Percentiles rank a stretch among this genome's conserved stretches.
Evolutionary conservation across 352 stramenopile species (phyloP).

Genomic region (Globisporangium abappressorium): DNA sequence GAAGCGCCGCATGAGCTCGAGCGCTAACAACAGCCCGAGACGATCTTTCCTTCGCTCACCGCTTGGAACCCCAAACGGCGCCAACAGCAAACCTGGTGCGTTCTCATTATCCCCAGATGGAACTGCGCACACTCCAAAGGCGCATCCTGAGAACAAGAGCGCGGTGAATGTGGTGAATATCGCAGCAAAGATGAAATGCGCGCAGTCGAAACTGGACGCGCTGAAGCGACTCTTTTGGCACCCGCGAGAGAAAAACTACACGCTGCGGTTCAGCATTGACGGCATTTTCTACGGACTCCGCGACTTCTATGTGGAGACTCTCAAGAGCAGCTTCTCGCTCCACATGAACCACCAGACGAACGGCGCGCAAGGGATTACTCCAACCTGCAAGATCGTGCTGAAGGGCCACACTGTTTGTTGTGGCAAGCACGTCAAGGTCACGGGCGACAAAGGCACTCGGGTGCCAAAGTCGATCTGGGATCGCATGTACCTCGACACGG

Average conservation of each 20-base stretch:
- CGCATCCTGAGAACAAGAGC: constrained; percentile 22
- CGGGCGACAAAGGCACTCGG: constrained; percentile 70
- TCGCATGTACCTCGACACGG: constrained; percentile 68
- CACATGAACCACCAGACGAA: constrained; percentile 73
- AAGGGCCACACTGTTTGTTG: constrained; percentile 64
- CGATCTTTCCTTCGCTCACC: constrained; percentile 17
- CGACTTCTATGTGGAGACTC: constrained; percentile 65
- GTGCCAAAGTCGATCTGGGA: constrained; percentile 81
- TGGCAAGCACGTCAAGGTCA: constrained; percentile 74
- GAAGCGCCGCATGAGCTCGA: constrained; percentile 35
- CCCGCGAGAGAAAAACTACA: constrained; percentile 68
- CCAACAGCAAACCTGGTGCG: neutral
- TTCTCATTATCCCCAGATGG: constrained; percentile 12
- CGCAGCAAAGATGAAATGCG: constrained; percentile 50
- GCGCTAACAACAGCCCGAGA: constrained; percentile 24
- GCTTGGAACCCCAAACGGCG: constrained; percentile 11
- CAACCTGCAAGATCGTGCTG: constrained; percentile 58
- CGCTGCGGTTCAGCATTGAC: constrained; percentile 71
- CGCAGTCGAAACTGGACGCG: constrained; percentile 68
- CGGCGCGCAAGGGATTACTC: constrained; percentile 57
- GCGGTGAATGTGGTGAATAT: constrained; percentile 51
- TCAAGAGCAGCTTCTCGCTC: constrained; percentile 56
- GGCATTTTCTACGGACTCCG: constrained; percentile 77
- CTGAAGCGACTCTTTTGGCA: constrained; percentile 71
- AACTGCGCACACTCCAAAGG: neutral